Conservation (phyloP, 2,329 filamentous ascomycete genomes). For the Aspergillus sp. region DNA sequence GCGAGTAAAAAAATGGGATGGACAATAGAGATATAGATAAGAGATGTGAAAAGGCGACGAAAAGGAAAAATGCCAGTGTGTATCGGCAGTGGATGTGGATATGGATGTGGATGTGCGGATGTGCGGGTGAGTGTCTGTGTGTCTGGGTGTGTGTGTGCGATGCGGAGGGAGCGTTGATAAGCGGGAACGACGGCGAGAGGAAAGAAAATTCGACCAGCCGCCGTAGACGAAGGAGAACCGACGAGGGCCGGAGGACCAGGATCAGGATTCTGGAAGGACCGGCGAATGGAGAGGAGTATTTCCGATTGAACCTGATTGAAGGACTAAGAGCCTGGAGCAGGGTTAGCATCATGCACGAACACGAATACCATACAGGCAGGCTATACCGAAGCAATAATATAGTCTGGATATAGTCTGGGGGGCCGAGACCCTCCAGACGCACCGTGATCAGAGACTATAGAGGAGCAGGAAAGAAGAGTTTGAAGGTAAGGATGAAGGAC, state of each 20-base stretch:
- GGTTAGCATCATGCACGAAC: not conserved
- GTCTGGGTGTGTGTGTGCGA: too few relatives aligned
- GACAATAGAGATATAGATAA: conserved; percentile 3
- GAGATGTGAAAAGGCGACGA: not conserved
- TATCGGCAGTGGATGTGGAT: too few relatives aligned
- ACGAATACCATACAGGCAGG: not conserved
- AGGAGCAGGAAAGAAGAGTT: not conserved
- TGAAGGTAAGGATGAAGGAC: not conserved
- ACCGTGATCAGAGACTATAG: conserved; percentile 12
- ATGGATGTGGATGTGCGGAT: too few relatives aligned
- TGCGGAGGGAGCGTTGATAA: too few relatives aligned
- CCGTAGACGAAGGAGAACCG: too few relatives aligned
- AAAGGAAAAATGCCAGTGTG: not conserved
- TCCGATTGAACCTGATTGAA: not conserved
- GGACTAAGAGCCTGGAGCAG: not conserved
- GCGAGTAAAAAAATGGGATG: conserved; percentile 1
- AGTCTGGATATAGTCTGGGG: conserved; percentile 3
- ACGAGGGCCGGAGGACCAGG: too few relatives aligned
- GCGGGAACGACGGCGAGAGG: too few relatives aligned
- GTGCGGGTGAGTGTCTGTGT: too few relatives aligned
- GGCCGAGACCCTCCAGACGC: conserved; percentile 26
- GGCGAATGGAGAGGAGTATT: not conserved
- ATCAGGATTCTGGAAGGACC: too few relatives aligned
- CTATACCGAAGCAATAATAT: not conserved
- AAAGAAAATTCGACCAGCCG: too few relatives aligned